Evolutionary conservation across 306 rosid species (phyloP), one percentile per base, ranked within the genome.

Genomic region (peach (Prunus persica)): DNA sequence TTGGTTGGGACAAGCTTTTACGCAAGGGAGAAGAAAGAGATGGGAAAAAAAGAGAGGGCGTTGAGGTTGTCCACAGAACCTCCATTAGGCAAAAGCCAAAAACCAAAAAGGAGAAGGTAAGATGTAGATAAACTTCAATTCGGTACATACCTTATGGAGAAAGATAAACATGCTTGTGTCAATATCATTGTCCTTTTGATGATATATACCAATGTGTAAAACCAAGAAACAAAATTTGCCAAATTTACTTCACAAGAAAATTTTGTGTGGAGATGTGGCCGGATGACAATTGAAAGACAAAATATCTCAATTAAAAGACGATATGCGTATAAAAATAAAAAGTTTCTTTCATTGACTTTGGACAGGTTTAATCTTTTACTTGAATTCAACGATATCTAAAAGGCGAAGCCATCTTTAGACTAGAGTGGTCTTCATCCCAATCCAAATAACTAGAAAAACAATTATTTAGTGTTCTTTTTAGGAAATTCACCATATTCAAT

Each of bases 61-160:
- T 50, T 7, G 76, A 22, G 77, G 7, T 38, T 52, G 89, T 81
- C 88, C 84, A 81, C 87, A 71, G 4, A 49, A 61, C 14, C 30
- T 13, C 6, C 38, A 38, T 24, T 41, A 73, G 56, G 57, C 14
- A 45, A 72, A 72, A 49, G 55, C 24, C 43, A 30, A 30, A 16
- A 63, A 13, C 34, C 5, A 1, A 12, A 24, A 60, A 74, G 61
- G 32, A 75, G 8, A 14, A 24, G 22, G 66, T 14, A 2, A 51
- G 46, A 18, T 27, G 38, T 67, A 3, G 50, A 41, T 41, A 24
- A 61, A 27, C 65, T 60, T 13, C 19, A 13, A 28, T 63, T 63
- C 12, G 22, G 16, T 9, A 1, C 43, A 62, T 16, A 8, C 65
- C 34, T 22, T 60, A 7, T 6, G 2, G 6, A 32, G 67, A 6